phyloP scores from a whole-genome alignment of 768 basidiomycete species.

The Suillus sp. region DNA sequence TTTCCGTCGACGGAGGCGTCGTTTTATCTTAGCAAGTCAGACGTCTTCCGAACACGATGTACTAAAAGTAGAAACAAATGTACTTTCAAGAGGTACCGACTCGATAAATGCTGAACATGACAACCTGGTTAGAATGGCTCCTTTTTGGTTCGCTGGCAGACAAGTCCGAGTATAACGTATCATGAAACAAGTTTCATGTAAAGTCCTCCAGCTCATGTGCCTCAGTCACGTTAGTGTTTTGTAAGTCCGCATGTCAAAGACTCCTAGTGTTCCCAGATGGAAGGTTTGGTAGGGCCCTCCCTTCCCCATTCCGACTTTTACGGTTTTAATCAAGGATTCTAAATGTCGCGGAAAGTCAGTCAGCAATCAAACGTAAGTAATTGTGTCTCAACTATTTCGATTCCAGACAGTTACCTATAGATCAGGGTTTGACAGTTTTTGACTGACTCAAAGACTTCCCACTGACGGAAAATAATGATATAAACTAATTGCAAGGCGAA shows the following conservation, averaged over 20 bases:
- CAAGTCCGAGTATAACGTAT: not conserved
- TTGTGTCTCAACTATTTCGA: not conserved
- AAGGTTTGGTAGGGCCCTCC: too few relatives aligned
- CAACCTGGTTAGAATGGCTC: not conserved
- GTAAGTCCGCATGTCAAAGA: not conserved
- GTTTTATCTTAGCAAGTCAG: not conserved
- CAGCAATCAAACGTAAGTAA: not conserved
- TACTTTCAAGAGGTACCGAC: not conserved
- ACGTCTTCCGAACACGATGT: not conserved
- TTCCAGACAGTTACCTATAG: not conserved
- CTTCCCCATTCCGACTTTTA: not conserved
- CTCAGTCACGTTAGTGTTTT: not conserved
- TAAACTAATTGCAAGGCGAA: not conserved
- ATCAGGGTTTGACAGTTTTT: not conserved
- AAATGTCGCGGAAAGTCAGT: not conserved
- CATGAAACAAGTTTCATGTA: not conserved
- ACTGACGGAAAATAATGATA: not conserved
- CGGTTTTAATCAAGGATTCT: not conserved
- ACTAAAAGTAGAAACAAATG: not conserved
- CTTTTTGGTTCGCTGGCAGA: not conserved
- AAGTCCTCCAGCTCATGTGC: not conserved
- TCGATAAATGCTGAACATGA: not conserved
- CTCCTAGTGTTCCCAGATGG: not conserved
- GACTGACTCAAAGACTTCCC: too few relatives aligned
- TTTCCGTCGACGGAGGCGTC: constrained; percentile 8